These are phyloP conservation scores for Lichina pygmaea DNA, from an alignment of 495 filamentous ascomycete genomes.

Conservation along the genomic window DNA sequence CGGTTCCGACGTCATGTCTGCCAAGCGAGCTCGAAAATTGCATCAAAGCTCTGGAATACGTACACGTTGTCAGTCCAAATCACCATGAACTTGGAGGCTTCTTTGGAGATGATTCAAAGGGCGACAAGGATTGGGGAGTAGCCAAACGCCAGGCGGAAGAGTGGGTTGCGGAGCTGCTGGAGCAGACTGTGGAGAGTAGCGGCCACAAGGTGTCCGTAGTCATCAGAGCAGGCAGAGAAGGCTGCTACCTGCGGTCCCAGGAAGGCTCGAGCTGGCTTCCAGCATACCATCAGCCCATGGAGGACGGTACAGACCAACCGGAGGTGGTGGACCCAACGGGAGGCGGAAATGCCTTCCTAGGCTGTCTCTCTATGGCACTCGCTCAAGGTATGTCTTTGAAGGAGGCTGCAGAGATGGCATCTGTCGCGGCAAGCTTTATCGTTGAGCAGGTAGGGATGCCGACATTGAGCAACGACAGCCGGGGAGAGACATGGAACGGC, in stretches of 20 bases:
- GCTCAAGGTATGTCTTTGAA: conserved; percentile 32
- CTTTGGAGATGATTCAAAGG: conserved; percentile 26
- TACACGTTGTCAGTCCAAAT: conserved; percentile 78
- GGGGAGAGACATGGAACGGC: conserved; percentile 62
- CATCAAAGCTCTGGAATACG: conserved; percentile 37
- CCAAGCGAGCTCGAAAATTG: conserved; percentile 49
- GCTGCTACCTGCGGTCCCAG: conserved; percentile 21
- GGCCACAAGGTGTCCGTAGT: conserved; percentile 21
- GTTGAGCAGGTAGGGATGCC: conserved; percentile 88
- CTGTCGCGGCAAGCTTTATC: conserved; percentile 73
- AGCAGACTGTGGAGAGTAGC: conserved; percentile 20
- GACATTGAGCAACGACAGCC: conserved; percentile 18
- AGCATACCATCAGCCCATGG: conserved; percentile 24
- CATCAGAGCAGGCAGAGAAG: conserved; percentile 27
- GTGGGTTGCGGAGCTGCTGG: conserved; percentile 15
- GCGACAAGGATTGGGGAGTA: conserved; percentile 23
- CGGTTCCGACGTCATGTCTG: conserved; percentile 65
- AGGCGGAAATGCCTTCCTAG: conserved; percentile 85
- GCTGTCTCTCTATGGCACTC: conserved; percentile 34
- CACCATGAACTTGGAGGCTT: conserved; percentile 61
- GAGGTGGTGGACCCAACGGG: conserved; percentile 77
- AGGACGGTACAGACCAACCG: conserved; percentile 5
- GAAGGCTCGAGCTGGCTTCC: conserved; percentile 16
- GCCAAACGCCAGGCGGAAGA: conserved; percentile 16
- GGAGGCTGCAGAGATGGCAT: conserved; percentile 49